phyloP scores from a whole-genome alignment of 768 basidiomycete genomes.

The Rhodotorula paludigena region DNA sequence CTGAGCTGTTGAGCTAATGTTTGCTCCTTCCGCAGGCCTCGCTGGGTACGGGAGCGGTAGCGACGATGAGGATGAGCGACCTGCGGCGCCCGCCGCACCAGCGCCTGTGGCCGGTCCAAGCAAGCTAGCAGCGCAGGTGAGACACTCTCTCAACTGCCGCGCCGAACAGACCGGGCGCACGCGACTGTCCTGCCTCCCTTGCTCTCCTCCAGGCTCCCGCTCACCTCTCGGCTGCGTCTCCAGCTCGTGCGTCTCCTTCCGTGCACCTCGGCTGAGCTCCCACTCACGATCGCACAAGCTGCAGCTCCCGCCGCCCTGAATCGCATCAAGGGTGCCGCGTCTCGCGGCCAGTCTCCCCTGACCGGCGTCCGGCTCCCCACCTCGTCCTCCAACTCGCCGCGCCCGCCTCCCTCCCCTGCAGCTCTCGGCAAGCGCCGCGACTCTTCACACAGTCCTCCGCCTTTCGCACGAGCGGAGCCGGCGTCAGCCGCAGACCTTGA shows the following conservation, averaged over 20 bases:
- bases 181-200: background rate
- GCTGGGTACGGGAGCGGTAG: slow-evolving; percentile 28
- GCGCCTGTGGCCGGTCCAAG: background rate
- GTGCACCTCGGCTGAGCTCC: accelerated
- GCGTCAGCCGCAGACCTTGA: background rate
- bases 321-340: slow-evolving; percentile 12
- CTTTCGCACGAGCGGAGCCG: background rate
- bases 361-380: slow-evolving; percentile 13
- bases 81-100: no score
- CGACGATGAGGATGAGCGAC: background rate
- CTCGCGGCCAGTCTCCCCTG: background rate
- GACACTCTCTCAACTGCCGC: background rate
- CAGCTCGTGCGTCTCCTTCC: slow-evolving; percentile 14
- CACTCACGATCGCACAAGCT: background rate
- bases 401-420: background rate
- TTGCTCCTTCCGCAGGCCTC: slow-evolving; percentile 1
- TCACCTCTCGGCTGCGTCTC: slow-evolving; percentile 8
- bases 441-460: slow-evolving; percentile 16
- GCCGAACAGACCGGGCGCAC: slow-evolving; percentile 3
- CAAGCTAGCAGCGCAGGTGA: background rate
- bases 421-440: background rate
- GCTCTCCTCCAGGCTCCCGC: background rate
- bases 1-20: background rate
- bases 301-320: background rate
- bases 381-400: slow-evolving; percentile 4